Evolutionary conservation across 768 basidiomycete genomes (phyloP).

Genomic region (Tricholoma matsutake): DNA sequence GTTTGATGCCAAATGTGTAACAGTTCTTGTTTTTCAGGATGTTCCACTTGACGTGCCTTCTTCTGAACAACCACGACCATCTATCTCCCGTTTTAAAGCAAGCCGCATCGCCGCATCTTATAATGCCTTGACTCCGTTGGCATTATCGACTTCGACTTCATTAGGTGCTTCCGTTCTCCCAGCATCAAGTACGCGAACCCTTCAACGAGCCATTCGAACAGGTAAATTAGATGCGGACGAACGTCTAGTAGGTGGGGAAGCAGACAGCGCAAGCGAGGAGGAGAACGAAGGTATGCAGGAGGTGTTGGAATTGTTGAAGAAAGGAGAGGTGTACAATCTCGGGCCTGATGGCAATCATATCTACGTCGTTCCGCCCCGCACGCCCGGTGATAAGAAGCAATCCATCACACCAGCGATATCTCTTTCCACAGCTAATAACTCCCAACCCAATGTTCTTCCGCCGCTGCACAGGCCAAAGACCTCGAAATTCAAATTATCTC

Average conservation of each 20-base stretch:
- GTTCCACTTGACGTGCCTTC: slow-evolving; percentile 41
- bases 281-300: slow-evolving; percentile 50
- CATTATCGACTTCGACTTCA: slow-evolving; percentile 30
- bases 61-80: slow-evolving; percentile 40
- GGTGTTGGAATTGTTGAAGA: slow-evolving; percentile 47
- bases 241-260: slow-evolving; percentile 48
- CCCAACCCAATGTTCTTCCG: slow-evolving; percentile 17
- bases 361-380: slow-evolving; percentile 16
- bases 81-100: slow-evolving; percentile 66
- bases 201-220: slow-evolving; percentile 51
- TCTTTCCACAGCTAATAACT: slow-evolving; percentile 6
- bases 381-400: background rate
- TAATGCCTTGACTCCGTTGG: slow-evolving; percentile 32
- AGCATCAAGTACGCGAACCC: slow-evolving; percentile 40
- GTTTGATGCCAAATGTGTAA: slow-evolving; percentile 7
- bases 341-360: slow-evolving; percentile 43
- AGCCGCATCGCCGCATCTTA: slow-evolving; percentile 50
- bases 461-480: slow-evolving; percentile 36
- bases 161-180: slow-evolving; percentile 43
- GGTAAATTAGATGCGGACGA: slow-evolving; percentile 51
- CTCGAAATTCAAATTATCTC: slow-evolving; percentile 51
- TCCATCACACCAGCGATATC: background rate
- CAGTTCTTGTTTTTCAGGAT: slow-evolving; percentile 28
- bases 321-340: slow-evolving; percentile 50
- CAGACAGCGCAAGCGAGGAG: slow-evolving; percentile 55